These are phyloP conservation scores for Podaxis mareebaensis DNA, from an alignment of 768 basidiomycete genomes.

Conservation along the genomic window DNA sequence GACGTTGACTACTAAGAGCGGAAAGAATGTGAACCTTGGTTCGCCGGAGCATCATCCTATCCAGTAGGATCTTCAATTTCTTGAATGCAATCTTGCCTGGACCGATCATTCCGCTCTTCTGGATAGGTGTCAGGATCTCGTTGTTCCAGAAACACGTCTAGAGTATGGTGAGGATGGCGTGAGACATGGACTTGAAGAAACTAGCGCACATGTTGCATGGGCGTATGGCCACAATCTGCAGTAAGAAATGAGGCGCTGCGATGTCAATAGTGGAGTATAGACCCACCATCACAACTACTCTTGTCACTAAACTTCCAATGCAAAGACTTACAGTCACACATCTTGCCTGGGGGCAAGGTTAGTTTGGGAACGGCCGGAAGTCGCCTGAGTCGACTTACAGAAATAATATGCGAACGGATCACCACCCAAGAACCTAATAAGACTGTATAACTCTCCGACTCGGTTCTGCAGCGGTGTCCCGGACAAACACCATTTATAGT, in stretches of 20 bases:
- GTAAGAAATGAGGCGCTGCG: conserved; percentile 2
- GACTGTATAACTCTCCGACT: conserved; percentile 97
- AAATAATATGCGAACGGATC: conserved; percentile 93
- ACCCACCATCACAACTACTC: conserved; percentile 76
- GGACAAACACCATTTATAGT: conserved; percentile 92
- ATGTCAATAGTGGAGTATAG: background rate
- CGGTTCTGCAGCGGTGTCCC: conserved; percentile 97
- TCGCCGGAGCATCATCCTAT: conserved; percentile 93
- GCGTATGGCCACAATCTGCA: conserved; percentile 79
- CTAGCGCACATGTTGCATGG: conserved; percentile 67
- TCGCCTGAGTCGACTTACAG: conserved; percentile 48
- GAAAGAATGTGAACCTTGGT: conserved; percentile 58
- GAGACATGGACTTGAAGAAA: conserved; percentile 7
- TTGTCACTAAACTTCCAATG: conserved; percentile 94
- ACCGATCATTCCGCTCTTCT: conserved; percentile 82
- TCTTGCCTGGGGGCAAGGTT: conserved; percentile 58
- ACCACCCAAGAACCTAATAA: conserved; percentile 89
- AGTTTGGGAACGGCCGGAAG: background rate
- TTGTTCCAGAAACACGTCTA: conserved; percentile 97
- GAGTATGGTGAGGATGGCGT: conserved; percentile 17
- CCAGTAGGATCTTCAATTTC: conserved; percentile 86
- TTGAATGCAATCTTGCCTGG: conserved; percentile 85
- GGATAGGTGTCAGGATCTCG: conserved; percentile 95
- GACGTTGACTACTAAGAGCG: background rate
- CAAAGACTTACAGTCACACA: conserved; percentile 90